Evolutionary conservation across 2,329 filamentous ascomycete species (phyloP).

Genomic region (Colletotrichum endophyticum): DNA sequence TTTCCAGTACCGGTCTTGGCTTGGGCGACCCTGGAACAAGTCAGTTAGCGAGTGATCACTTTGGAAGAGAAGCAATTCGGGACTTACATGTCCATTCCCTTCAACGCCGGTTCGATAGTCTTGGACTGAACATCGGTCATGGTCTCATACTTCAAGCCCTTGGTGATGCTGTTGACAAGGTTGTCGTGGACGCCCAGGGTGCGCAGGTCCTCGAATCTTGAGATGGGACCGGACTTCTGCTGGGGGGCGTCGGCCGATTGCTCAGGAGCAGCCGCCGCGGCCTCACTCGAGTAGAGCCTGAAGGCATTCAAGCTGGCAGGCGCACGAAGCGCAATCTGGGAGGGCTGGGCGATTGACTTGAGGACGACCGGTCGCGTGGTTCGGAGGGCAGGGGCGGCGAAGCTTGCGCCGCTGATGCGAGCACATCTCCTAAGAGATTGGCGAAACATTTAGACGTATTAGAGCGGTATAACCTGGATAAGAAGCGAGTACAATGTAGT

Average conservation of each 20-base stretch:
- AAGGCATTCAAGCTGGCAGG: conserved; percentile 7
- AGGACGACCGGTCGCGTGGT: conserved; percentile 14
- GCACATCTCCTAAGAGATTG: conserved; percentile 43
- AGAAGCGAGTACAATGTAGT: not conserved
- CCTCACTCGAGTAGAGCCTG: conserved; percentile 45
- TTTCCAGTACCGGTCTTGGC: conserved; percentile 98
- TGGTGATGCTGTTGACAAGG: conserved; percentile 71
- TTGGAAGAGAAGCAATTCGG: not conserved
- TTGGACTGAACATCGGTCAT: conserved; percentile 94
- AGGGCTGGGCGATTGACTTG: conserved; percentile 11
- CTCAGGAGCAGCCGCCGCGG: conserved; percentile 29
- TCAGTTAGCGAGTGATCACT: conserved; percentile 21
- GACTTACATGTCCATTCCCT: conserved; percentile 81
- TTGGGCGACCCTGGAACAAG: conserved; percentile 74
- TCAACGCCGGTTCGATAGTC: conserved; percentile 81
- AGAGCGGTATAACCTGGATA: not conserved
- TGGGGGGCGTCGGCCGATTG: conserved; percentile 2
- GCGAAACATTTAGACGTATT: conserved; percentile 22
- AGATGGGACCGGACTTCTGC: conserved; percentile 27
- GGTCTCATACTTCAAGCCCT: conserved; percentile 74
- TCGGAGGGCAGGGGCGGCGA: conserved; percentile 9
- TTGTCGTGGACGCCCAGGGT: conserved; percentile 62
- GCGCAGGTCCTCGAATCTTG: conserved; percentile 50
- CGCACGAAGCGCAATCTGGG: not conserved
- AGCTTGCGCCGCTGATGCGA: conserved; percentile 33